These are phyloP conservation scores for Ailanthus altissimus DNA, from an alignment of 345 rosid genomes.

Conservation along the genomic window DNA sequence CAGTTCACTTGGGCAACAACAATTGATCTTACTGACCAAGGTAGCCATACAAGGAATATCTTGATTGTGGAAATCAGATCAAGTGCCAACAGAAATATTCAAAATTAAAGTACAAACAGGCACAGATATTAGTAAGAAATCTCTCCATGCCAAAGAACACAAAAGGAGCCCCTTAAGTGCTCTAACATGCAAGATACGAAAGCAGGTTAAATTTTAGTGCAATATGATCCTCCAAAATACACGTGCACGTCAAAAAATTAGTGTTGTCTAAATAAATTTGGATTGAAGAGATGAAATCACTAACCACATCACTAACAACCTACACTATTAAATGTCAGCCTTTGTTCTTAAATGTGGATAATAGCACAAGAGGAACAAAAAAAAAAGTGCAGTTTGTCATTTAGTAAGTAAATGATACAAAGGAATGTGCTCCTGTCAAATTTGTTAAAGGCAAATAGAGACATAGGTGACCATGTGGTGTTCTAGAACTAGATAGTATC, in stretches of 20 bases:
- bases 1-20: background rate
- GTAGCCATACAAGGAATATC: background rate
- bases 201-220: background rate
- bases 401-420: background rate
- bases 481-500: background rate
- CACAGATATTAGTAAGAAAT: background rate
- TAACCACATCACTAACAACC: background rate
- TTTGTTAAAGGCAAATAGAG: background rate
- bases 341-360: background rate
- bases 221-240: background rate
- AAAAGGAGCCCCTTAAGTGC: background rate
- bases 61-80: background rate
- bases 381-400: background rate
- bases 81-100: background rate
- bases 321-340: background rate
- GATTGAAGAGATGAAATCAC: background rate
- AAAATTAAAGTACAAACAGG: background rate
- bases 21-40: background rate
- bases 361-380: background rate
- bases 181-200: background rate
- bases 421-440: background rate
- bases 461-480: background rate
- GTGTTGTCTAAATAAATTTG: background rate
- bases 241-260: background rate
- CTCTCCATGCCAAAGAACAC: background rate